Conservation (phyloP, 2,329 filamentous ascomycete species). For the Calonectria henricotiae region DNA sequence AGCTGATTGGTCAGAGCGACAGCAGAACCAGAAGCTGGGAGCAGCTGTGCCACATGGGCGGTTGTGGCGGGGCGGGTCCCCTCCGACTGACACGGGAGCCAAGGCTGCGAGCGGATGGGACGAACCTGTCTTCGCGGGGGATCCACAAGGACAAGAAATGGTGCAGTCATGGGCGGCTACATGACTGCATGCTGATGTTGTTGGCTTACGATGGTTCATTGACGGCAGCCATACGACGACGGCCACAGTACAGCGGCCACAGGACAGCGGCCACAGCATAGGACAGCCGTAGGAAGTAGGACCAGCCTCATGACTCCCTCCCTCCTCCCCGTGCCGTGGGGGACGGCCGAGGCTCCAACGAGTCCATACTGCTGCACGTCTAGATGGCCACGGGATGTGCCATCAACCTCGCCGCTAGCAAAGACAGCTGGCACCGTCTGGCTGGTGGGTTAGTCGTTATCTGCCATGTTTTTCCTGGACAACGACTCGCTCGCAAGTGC, state of each 20-base stretch:
- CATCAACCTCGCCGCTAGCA: not conserved
- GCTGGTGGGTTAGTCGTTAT: constrained; percentile 7
- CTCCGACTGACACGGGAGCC: constrained; percentile 20
- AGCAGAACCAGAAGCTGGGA: constrained; percentile 4
- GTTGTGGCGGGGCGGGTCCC: constrained; percentile 48
- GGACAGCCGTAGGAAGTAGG: not conserved
- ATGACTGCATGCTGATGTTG: constrained; percentile 14
- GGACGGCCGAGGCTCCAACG: not conserved
- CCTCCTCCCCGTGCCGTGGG: not conserved
- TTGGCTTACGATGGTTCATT: constrained; percentile 16
- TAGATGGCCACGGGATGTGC: constrained; percentile 5
- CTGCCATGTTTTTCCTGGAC: constrained; percentile 9
- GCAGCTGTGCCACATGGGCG: constrained; percentile 43
- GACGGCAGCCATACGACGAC: no score
- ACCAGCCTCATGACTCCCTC: not conserved
- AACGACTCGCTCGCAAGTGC: not conserved
- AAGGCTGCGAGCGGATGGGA: constrained; percentile 28
- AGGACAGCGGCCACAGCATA: not conserved
- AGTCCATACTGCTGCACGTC: not conserved
- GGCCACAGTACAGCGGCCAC: no score
- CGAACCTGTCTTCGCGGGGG: constrained; percentile 20
- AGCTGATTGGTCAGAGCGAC: constrained; percentile 38
- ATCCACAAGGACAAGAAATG: constrained; percentile 21
- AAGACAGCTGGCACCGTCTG: constrained; percentile 14
- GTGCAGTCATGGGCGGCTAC: constrained; percentile 19